Evolutionary conservation across 1,284 basidiomycete species (phyloP).

Genomic region (Cryptococcus maquisensis): DNA sequence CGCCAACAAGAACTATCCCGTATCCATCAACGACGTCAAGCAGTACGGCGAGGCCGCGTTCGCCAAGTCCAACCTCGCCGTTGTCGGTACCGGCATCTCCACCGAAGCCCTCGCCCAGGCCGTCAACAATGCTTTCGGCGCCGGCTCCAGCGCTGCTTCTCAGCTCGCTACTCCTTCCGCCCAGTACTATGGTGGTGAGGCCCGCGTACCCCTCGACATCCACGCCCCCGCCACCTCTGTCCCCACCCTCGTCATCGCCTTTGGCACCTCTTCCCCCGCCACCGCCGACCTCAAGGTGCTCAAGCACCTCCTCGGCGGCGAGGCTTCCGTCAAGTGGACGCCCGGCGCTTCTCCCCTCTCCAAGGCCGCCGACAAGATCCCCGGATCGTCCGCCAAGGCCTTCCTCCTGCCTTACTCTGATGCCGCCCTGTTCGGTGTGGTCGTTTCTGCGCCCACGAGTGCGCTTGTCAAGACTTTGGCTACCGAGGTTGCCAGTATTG

Average conservation of each 20-base stretch:
- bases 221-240: slow-evolving; percentile 53
- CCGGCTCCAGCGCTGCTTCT: slow-evolving; percentile 22
- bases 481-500: slow-evolving; percentile 62
- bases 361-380: slow-evolving; percentile 46
- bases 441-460: slow-evolving; percentile 54
- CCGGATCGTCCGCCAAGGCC: slow-evolving; percentile 57
- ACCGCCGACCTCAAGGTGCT: slow-evolving; percentile 68
- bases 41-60: slow-evolving; percentile 68
- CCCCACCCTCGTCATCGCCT: slow-evolving; percentile 78
- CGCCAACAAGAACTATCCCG: slow-evolving; percentile 62
- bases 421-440: slow-evolving; percentile 74
- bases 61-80: slow-evolving; percentile 70
- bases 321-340: slow-evolving; percentile 81
- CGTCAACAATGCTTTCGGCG: slow-evolving; percentile 64
- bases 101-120: slow-evolving; percentile 64
- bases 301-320: slow-evolving; percentile 64
- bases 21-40: slow-evolving; percentile 65
- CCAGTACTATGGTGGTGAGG: slow-evolving; percentile 78
- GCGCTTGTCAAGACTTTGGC: slow-evolving; percentile 52
- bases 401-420: slow-evolving; percentile 85
- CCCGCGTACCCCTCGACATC: slow-evolving; percentile 57
- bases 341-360: slow-evolving; percentile 66
- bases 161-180: slow-evolving; percentile 21
- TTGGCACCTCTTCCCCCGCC: slow-evolving; percentile 62
- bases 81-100: slow-evolving; percentile 80